Base-by-base conservation (phyloP, 495 filamentous ascomycete genomes). In the Hyaloscypha bicolor region DNA sequence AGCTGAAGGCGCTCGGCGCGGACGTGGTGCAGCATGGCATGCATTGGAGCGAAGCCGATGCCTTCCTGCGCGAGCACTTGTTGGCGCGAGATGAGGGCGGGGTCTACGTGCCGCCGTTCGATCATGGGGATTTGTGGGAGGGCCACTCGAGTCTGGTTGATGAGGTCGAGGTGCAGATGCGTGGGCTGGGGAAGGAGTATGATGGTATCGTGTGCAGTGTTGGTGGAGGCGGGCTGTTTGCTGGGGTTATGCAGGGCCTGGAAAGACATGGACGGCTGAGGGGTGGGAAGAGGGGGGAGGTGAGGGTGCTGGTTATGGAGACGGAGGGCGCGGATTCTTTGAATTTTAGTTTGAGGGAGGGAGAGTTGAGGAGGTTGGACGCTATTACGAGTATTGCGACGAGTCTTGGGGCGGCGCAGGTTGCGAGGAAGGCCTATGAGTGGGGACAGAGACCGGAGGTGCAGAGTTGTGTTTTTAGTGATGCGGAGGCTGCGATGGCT, bases 31-130 rank as follows among this genome's bases (percentile, higher is more conserved):
- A 93, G 70, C 74, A 80, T 12, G 95, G 95, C 58, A 77, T 79
- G 19, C 87, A 81, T 67, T 96, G 92, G 89, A 80, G 78, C 53
- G 93, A 92, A 66, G 94, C 94, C 0, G 94, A 96, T 69, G 79
- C 78, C 32, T 89, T 87, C 74, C 84, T 96, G 72, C 83, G 87
- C 25, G 82, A 84, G 30, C 82, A 84, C 1, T 72, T 93, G 25
- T 82, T 94, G 74, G 79, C 80, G 63, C 73, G 79, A 19, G 73
- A 76, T 63, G 35, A 59, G 60, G 76, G 82, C 61, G 87, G 87
- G 14, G 85, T 94, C n/a, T 97, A 97, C 76, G 91, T 95, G 9
- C 90, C 93, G 37, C 95, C 95, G 19, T 99, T 97, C 71, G 93
- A 99, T 75, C 86, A 96, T 77, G 80, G 86, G 37, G 87, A 90